Conservation (phyloP, 1,139 yeast species). For the Kodamaea suecica region DNA sequence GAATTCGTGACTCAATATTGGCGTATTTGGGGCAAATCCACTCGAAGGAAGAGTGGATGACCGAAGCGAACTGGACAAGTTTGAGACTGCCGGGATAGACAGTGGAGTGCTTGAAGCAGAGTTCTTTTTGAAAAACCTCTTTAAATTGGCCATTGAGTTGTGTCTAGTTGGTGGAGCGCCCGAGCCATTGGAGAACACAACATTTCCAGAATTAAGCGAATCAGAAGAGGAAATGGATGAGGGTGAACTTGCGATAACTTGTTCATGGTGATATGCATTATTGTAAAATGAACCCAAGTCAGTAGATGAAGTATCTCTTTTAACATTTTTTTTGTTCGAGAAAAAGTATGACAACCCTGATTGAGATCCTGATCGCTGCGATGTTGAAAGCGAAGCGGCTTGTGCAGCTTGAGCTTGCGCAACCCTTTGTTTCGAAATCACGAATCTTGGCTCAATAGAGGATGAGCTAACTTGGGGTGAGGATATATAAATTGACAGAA, state of each 20-base stretch:
- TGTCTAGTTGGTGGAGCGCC: slow-evolving; percentile 41
- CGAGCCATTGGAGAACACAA: slow-evolving; percentile 1
- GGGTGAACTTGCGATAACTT: slow-evolving; percentile 34
- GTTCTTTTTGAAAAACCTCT: slow-evolving; percentile 55
- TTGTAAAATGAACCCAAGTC: slow-evolving; percentile 48
- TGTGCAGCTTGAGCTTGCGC: slow-evolving; percentile 52
- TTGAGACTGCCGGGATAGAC: slow-evolving; percentile 27
- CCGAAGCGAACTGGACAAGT: slow-evolving; percentile 42
- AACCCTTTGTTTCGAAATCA: slow-evolving; percentile 68
- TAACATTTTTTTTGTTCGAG: slow-evolving; percentile 31
- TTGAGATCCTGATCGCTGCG: slow-evolving; percentile 42
- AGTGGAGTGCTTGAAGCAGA: slow-evolving; percentile 23
- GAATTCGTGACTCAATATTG: slow-evolving; percentile 14
- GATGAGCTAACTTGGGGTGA: slow-evolving; percentile 60
- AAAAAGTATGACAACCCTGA: slow-evolving; percentile 51
- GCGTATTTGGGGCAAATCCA: slow-evolving; percentile 10
- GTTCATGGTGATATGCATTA: slow-evolving; percentile 37
- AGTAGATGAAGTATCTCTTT: slow-evolving; percentile 31
- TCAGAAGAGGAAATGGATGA: slow-evolving; percentile 39
- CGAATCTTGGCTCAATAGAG: slow-evolving; percentile 68
- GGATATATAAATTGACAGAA: slow-evolving; percentile 59
- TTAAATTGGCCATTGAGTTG: slow-evolving; percentile 73
- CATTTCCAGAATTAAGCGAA: slow-evolving; percentile 17
- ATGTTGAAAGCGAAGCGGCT: slow-evolving; percentile 31
- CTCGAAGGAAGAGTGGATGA: slow-evolving; percentile 13